These are phyloP conservation scores for Corchorus capsularis DNA, from an alignment of 345 rosid genomes.

Conservation along the genomic window DNA sequence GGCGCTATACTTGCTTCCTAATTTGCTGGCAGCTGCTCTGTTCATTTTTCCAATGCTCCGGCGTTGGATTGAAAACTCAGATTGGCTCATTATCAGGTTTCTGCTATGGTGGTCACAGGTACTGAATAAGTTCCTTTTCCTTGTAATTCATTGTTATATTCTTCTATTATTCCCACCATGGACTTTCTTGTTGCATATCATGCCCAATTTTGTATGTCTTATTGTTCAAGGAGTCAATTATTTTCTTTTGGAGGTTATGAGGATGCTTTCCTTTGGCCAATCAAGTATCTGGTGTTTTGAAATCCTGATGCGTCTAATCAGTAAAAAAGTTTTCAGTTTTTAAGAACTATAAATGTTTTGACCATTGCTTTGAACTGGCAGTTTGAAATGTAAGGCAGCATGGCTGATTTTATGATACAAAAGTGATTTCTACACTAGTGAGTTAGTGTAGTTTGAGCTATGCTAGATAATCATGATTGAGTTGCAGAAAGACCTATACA, in stretches of 20 bases:
- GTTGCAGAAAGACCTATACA: neutral
- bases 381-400: neutral
- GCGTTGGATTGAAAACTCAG: slow-evolving; percentile 97
- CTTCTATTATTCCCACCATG: slow-evolving; percentile 14
- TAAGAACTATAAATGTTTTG: neutral
- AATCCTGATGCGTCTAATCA: neutral
- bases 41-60: slow-evolving; percentile 95
- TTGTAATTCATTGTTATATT: neutral
- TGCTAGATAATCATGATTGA: neutral
- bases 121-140: slow-evolving; percentile 20
- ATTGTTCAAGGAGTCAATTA: neutral
- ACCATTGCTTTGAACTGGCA: neutral
- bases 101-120: slow-evolving; percentile 99
- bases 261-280: neutral
- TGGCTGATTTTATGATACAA: neutral
- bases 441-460: neutral
- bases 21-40: slow-evolving; percentile 71
- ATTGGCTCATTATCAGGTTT: slow-evolving; percentile 83
- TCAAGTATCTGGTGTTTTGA: neutral
- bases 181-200: neutral
- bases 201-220: neutral
- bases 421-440: neutral
- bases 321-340: neutral
- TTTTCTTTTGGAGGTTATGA: neutral
- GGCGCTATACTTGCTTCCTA: slow-evolving; percentile 75